phyloP scores from a whole-genome alignment of 768 basidiomycete genomes.

The Guyanaporus albipodus region DNA sequence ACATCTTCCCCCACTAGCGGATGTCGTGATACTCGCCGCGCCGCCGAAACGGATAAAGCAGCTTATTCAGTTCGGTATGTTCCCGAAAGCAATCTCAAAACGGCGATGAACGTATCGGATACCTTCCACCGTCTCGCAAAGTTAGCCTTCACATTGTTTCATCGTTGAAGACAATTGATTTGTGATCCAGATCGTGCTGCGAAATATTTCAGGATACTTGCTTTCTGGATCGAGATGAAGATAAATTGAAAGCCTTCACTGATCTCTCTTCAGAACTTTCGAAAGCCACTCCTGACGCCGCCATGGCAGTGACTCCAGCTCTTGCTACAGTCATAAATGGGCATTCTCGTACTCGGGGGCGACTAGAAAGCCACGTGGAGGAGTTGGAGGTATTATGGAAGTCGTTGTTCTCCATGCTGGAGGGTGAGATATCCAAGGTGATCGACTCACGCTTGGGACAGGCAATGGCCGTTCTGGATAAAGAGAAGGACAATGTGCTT shows the following conservation, averaged over 20 bases:
- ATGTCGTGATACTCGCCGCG: conserved; percentile 3
- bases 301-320: conserved; percentile 40
- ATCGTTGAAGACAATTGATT: conserved; percentile 10
- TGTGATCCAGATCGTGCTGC: conserved; percentile 39
- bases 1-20: conserved; percentile 6
- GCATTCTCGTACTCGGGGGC: conserved; percentile 42
- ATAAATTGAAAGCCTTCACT: conserved; percentile 46
- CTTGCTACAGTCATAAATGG: conserved; percentile 42
- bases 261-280: conserved; percentile 47
- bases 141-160: conserved; percentile 14
- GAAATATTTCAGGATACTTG: conserved; percentile 42
- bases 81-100: conserved; percentile 4
- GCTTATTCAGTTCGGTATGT: background rate
- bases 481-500: conserved; percentile 28
- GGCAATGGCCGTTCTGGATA: conserved; percentile 33
- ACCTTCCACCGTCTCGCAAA: conserved; percentile 42
- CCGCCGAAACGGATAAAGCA: conserved; percentile 8
- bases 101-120: conserved; percentile 15
- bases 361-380: conserved; percentile 36
- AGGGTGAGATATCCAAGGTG: conserved; percentile 37
- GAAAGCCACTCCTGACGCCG: conserved; percentile 40
- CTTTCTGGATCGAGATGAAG: conserved; percentile 41
- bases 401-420: conserved; percentile 40
- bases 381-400: conserved; percentile 46
- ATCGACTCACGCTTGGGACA: conserved; percentile 32